A percentile compares a stretch with the other conserved stretches of the same genome.
phyloP scores from a whole-genome alignment of 441 rosid species.

The Populus hybrid region DNA sequence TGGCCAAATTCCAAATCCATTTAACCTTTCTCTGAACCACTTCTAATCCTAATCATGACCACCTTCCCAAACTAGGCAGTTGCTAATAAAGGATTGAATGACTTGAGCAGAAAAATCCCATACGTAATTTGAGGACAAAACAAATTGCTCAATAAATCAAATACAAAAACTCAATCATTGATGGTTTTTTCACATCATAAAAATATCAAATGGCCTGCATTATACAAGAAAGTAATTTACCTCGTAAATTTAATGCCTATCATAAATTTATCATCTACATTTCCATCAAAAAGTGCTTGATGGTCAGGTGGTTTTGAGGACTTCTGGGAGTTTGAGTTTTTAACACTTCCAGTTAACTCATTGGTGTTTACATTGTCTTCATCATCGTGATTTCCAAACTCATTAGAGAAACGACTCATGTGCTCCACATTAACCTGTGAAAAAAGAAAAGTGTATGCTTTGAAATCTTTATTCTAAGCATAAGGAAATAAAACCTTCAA shows the following conservation, averaged over 20 bases:
- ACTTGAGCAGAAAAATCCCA: background rate
- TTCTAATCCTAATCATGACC: background rate
- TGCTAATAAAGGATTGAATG: background rate
- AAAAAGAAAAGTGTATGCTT: constrained; percentile 14
- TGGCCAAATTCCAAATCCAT: background rate
- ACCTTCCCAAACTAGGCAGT: background rate
- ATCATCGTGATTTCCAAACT: constrained; percentile 71
- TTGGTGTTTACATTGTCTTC: constrained; percentile 35
- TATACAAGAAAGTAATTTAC: constrained; percentile 34
- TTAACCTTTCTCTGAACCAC: background rate
- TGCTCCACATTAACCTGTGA: constrained; percentile 80
- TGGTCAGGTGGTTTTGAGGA: constrained; percentile 80
- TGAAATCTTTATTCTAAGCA: background rate
- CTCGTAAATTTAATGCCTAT: constrained; percentile 90
- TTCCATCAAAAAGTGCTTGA: constrained; percentile 77
- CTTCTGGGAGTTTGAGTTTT: constrained; percentile 33
- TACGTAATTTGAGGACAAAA: background rate
- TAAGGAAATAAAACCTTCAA: background rate
- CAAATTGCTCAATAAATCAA: too few species aligned
- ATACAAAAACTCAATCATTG: too few species aligned
- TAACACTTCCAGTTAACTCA: constrained; percentile 25
- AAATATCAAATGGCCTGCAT: background rate
- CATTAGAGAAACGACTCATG: constrained; percentile 65
- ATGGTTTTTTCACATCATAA: too few species aligned
- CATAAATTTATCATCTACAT: constrained; percentile 73